phyloP scores from a whole-genome alignment of 164 flowering plant species.

The Paratinospora sagittata region DNA sequence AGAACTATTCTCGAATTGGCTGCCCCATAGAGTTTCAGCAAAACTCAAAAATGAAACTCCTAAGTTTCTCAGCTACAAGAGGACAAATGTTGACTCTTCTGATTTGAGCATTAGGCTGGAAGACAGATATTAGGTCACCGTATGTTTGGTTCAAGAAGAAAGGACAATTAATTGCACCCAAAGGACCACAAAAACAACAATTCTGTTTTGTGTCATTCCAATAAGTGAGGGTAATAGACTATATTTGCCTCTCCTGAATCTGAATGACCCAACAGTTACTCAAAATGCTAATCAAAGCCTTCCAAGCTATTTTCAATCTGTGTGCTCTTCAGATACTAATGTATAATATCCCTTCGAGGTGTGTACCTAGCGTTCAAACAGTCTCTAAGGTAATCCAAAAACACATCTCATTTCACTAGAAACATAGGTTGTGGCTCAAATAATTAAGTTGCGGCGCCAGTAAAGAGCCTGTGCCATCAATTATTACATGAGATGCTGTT shows the following conservation, averaged over 20 bases:
- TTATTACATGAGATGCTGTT: no score
- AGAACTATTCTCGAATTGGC: no score
- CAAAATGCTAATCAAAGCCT: background rate
- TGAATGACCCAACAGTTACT: background rate
- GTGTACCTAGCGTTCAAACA: background rate
- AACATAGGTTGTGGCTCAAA: background rate
- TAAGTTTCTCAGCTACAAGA: no score
- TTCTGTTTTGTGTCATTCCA: no score
- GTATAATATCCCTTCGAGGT: background rate
- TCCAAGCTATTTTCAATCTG: background rate
- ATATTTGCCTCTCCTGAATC: background rate
- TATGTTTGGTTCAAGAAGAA: no score
- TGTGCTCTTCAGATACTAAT: background rate
- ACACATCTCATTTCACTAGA: background rate
- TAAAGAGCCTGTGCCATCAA: no score
- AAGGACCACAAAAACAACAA: background rate
- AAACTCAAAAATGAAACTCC: no score
- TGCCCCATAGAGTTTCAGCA: no score
- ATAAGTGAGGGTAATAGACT: background rate
- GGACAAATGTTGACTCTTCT: no score
- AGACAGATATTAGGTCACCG: no score
- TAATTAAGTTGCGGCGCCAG: no score
- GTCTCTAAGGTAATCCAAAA: background rate
- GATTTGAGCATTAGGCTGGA: no score
- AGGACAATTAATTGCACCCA: background rate